phyloP scores from a whole-genome alignment of 1,284 basidiomycete genomes.

The Lignosus rhinocerotis region DNA sequence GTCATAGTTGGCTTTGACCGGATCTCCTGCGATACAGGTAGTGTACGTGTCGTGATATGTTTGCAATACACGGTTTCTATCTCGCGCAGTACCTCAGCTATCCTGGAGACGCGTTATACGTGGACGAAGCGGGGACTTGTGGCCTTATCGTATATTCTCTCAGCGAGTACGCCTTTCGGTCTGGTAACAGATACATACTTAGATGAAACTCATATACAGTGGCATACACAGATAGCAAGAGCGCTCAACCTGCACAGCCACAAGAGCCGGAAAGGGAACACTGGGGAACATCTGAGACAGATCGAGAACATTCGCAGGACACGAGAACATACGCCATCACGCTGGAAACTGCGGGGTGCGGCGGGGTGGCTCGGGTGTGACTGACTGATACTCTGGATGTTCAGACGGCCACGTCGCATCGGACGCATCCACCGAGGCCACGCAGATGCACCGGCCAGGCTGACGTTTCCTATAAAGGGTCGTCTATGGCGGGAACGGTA shows the following conservation, averaged over 20 bases:
- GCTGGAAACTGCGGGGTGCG: constrained; percentile 1
- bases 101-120: too few species aligned
- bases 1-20: neutral
- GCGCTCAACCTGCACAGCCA: constrained; percentile 7
- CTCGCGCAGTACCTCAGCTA: neutral
- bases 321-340: neutral
- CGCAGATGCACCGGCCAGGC: neutral
- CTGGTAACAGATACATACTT: too few species aligned
- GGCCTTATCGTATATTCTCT: too few species aligned
- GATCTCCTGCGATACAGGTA: neutral
- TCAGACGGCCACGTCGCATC: neutral
- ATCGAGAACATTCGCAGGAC: constrained; percentile 14
- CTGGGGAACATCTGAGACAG: neutral
- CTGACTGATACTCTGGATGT: neutral
- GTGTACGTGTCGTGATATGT: neutral
- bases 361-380: neutral
- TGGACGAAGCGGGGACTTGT: too few species aligned
- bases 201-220: too few species aligned
- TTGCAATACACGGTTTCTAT: neutral
- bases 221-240: too few species aligned
- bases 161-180: too few species aligned
- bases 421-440: neutral
- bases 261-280: neutral
- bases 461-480: neutral
- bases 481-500: neutral